Percentiles rank a stretch among this genome's conserved stretches.
phyloP scores from a whole-genome alignment of 2,329 filamentous ascomycete species.

The Trichoderma simmonsii region DNA sequence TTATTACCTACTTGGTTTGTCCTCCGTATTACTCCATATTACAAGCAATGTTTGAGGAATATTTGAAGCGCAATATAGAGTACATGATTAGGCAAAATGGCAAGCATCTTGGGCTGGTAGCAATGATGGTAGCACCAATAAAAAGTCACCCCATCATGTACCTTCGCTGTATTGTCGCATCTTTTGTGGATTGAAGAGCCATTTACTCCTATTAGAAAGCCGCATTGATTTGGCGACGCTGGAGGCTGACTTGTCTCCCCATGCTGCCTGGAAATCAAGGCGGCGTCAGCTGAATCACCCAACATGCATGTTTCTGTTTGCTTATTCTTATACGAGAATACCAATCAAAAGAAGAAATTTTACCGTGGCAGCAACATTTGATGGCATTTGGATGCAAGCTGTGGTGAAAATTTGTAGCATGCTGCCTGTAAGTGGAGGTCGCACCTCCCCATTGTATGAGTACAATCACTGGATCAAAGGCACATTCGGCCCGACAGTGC shows the following conservation, averaged over 20 bases:
- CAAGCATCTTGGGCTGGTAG: not conserved
- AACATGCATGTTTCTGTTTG: not conserved
- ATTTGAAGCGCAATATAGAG: not conserved
- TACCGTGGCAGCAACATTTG: not conserved
- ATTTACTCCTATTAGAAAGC: not conserved
- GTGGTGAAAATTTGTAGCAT: not conserved
- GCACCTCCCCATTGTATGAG: not conserved
- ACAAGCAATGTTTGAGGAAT: not conserved
- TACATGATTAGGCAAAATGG: not conserved
- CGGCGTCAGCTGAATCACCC: not conserved
- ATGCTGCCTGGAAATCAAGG: not conserved
- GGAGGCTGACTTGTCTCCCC: not conserved
- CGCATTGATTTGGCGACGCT: not conserved
- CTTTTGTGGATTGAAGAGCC: not conserved
- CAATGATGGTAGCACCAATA: not conserved
- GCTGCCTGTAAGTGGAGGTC: not conserved
- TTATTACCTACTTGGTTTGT: not conserved
- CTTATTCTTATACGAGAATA: not conserved
- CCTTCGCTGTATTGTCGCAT: not conserved
- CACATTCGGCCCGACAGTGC: conserved; percentile 5
- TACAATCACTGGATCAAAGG: not conserved
- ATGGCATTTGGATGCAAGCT: not conserved
- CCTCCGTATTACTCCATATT: not conserved
- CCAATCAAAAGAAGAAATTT: not conserved
- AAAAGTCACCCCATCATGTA: not conserved